Base-by-base conservation (phyloP, 2,329 filamentous ascomycete genomes). In the Anisogramma anomala region DNA sequence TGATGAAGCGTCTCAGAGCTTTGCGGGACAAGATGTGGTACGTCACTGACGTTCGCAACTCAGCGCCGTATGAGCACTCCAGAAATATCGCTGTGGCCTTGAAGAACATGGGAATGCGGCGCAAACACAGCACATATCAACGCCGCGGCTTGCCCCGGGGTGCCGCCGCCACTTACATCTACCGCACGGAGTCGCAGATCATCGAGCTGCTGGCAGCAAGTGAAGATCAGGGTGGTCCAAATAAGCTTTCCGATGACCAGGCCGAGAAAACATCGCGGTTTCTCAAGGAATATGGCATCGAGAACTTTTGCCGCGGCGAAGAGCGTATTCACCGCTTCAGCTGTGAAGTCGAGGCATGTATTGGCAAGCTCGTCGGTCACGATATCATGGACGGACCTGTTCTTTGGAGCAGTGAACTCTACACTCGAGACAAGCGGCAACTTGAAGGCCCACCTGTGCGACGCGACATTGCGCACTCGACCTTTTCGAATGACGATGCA, bases 11-110 rank as follows among this genome's bases (percentile, higher is more conserved):
- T 4, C 69, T 91, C 27, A 76, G 79, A 43, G 79, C 82, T 17
- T 69, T 95, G 28, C 77, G 91, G 31, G 84, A 94, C 58, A 96
- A 96, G 68, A 94, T 96, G 84, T 98, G 91, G 91, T 98, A 94
- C 58, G 84, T 91, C 46, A 89, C 84, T 1, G 87, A 95, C 58
- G 88, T 96, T 20, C 82, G 85, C 48, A 88, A 89, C 53, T 95
- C 91, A 3, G 83, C 79, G 36, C 77, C 79, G 8, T 96, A 95
- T 53, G 84, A 91, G 46, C 82, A 93, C 51, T 86, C 85, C 28
- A 80, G 81, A 44, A 85, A 89, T 49, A 81, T 96, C 34, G 84
- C 87, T 5, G 74, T 84, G 45, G 91, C 89, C 4, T 66, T 98
- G 36, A 93, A 91, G 60, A 86, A 83, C 6, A 96, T 98, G 91